Percentiles rank a stretch among this genome's conserved stretches.
phyloP scores from a whole-genome alignment of 2,329 filamentous ascomycete genomes.

The Tolypocladium pustulatum region DNA sequence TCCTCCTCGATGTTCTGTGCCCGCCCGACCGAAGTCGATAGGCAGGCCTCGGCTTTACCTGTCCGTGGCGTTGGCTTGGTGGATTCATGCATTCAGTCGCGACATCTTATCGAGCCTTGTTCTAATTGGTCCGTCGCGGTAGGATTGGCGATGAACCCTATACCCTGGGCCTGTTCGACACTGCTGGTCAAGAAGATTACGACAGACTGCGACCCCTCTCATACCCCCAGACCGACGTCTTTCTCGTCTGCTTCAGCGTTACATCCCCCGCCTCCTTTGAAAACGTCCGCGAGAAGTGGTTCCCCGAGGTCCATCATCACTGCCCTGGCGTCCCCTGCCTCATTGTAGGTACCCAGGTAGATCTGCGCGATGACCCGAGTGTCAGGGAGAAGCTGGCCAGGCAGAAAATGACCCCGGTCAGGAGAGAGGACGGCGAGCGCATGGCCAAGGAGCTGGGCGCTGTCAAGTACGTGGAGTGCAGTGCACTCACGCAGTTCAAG shows the following conservation, averaged over 20 bases:
- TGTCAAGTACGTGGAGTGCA: constrained; percentile 98
- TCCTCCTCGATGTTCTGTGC: background rate
- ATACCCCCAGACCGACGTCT: constrained; percentile 97
- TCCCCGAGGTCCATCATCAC: constrained; percentile 96
- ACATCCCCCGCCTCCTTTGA: constrained; percentile 96
- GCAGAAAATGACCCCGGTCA: constrained; percentile 92
- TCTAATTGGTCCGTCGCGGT: constrained; percentile 10
- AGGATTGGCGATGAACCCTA: constrained; percentile 99
- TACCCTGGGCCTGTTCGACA: constrained; percentile 95
- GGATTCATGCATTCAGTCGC: background rate
- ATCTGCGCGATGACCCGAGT: constrained; percentile 79
- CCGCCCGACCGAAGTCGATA: background rate
- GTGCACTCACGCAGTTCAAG: constrained; percentile 94
- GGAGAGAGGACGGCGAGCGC: constrained; percentile 83
- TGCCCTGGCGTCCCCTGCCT: constrained; percentile 96
- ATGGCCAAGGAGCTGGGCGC: constrained; percentile 98
- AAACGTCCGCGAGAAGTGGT: constrained; percentile 99
- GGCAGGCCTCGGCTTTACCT: background rate
- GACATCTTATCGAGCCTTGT: background rate
- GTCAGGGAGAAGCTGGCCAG: constrained; percentile 87
- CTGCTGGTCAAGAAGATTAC: constrained; percentile 98
- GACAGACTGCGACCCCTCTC: constrained; percentile 92
- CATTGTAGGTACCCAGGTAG: constrained; percentile 95
- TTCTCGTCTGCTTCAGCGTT: constrained; percentile 97
- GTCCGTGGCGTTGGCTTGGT: background rate